Percentiles rank a stretch among this genome's conserved stretches.
These are phyloP conservation scores for Seiridium cupressi DNA, from an alignment of 2,329 filamentous ascomycete species.

Conservation along the genomic window DNA sequence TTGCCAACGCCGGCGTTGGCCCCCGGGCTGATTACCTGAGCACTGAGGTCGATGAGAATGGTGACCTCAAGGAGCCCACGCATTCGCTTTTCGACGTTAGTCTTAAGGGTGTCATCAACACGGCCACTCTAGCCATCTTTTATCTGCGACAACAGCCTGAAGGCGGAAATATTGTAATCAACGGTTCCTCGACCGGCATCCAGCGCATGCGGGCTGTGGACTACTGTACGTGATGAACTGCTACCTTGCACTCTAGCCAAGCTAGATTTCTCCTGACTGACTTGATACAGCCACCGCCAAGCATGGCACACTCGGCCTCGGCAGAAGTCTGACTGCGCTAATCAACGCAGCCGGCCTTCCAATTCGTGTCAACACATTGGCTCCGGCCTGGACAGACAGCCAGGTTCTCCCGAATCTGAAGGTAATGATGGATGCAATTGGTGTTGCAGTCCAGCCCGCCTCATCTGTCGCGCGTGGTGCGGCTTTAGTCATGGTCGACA, in stretches of 20 bases:
- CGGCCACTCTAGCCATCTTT: conserved; percentile 44
- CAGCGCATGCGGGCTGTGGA: conserved; percentile 49
- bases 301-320: conserved; percentile 52
- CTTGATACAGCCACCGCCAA: conserved; percentile 41
- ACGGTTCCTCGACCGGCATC: conserved; percentile 47
- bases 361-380: conserved; percentile 54
- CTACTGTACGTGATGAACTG: conserved; percentile 39
- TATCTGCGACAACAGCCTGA: conserved; percentile 46
- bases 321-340: conserved; percentile 42
- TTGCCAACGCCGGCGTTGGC: conserved; percentile 61
- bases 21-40: conserved; percentile 44
- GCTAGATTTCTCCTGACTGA: not conserved
- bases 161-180: conserved; percentile 54
- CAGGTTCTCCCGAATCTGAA: conserved; percentile 40
- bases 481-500: conserved; percentile 48
- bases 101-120: conserved; percentile 48
- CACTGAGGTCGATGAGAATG: conserved; percentile 45
- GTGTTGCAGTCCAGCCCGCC: conserved; percentile 41
- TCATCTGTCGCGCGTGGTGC: conserved; percentile 46
- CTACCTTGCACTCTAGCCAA: too few relatives aligned
- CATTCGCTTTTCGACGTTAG: conserved; percentile 46
- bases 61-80: conserved; percentile 44
- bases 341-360: conserved; percentile 35
- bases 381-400: conserved; percentile 54
- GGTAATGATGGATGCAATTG: conserved; percentile 33